Evolutionary conservation across 2,329 filamentous ascomycete genomes (phyloP).

Genomic region (Apiospora pterosperma): DNA sequence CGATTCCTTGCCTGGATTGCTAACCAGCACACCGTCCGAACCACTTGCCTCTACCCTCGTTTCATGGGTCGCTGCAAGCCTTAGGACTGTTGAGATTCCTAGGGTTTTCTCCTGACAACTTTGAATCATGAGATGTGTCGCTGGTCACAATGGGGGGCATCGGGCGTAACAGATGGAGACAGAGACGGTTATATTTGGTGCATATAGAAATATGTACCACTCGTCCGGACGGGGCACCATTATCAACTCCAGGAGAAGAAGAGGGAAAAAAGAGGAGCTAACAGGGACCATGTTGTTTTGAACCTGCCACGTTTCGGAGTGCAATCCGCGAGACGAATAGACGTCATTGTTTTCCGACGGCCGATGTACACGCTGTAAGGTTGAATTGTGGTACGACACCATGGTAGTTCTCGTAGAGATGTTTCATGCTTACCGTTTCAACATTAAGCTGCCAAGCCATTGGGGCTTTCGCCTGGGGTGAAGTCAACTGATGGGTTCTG

Average conservation of each 20-base stretch:
- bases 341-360: background rate
- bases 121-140: background rate
- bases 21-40: constrained; percentile 62
- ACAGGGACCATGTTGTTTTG: background rate
- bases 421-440: background rate
- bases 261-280: background rate
- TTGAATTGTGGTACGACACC: background rate
- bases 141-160: background rate
- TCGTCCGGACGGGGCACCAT: background rate
- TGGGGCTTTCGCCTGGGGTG: background rate
- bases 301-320: background rate
- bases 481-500: background rate
- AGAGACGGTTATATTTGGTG: background rate
- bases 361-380: background rate
- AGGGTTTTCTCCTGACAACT: background rate
- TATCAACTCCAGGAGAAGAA: too few species aligned
- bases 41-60: constrained; percentile 72
- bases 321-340: background rate
- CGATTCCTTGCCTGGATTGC: constrained; percentile 66
- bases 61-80: constrained; percentile 81
- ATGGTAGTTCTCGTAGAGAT: background rate
- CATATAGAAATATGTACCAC: background rate
- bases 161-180: background rate
- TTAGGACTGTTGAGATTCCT: constrained; percentile 29
- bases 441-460: background rate